These are phyloP conservation scores for Xylaria nigripes DNA, from an alignment of 495 filamentous ascomycete genomes.

Conservation along the genomic window DNA sequence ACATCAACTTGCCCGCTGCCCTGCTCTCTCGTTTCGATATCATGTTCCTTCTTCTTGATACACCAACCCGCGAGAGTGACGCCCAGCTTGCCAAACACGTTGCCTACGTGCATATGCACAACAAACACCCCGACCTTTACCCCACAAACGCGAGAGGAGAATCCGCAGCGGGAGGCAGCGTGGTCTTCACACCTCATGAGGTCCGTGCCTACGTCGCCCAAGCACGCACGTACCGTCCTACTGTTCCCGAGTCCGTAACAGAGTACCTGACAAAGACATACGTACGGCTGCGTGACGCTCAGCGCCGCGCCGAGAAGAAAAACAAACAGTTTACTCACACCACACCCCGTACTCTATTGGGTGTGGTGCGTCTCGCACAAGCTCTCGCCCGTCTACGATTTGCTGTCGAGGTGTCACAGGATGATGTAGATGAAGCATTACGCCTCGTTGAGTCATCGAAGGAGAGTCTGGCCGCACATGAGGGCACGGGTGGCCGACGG, in stretches of 20 bases:
- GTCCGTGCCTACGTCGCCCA: slow-evolving; percentile 93
- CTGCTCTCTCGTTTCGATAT: slow-evolving; percentile 95
- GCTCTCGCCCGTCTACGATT: slow-evolving; percentile 92
- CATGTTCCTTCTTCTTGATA: slow-evolving; percentile 93
- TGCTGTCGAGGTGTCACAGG: slow-evolving; percentile 68
- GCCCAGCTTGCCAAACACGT: slow-evolving; percentile 94
- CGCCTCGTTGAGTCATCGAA: slow-evolving; percentile 87
- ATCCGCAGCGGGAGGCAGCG: slow-evolving; percentile 21
- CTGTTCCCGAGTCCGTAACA: slow-evolving; percentile 70
- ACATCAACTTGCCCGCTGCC: slow-evolving; percentile 95
- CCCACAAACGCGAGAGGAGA: slow-evolving; percentile 26
- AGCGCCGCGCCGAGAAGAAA: slow-evolving; percentile 78
- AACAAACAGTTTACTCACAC: slow-evolving; percentile 90
- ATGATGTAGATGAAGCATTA: slow-evolving; percentile 93
- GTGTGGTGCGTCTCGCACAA: slow-evolving; percentile 86
- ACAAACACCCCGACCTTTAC: slow-evolving; percentile 75
- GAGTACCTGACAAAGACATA: slow-evolving; percentile 97
- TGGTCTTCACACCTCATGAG: slow-evolving; percentile 80
- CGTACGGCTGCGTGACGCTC: slow-evolving; percentile 79
- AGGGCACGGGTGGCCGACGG: slow-evolving; percentile 41
- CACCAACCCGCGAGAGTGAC: slow-evolving; percentile 76
- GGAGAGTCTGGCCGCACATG: slow-evolving; percentile 65
- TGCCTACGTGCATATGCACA: slow-evolving; percentile 95
- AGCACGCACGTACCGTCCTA: slow-evolving; percentile 78
- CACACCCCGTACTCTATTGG: slow-evolving; percentile 85